Percentiles rank a stretch among this genome's conserved stretches.
These are phyloP conservation scores for Gardenia jasminoides DNA, from an alignment of 257 asterid genomes.

Conservation along the genomic window DNA sequence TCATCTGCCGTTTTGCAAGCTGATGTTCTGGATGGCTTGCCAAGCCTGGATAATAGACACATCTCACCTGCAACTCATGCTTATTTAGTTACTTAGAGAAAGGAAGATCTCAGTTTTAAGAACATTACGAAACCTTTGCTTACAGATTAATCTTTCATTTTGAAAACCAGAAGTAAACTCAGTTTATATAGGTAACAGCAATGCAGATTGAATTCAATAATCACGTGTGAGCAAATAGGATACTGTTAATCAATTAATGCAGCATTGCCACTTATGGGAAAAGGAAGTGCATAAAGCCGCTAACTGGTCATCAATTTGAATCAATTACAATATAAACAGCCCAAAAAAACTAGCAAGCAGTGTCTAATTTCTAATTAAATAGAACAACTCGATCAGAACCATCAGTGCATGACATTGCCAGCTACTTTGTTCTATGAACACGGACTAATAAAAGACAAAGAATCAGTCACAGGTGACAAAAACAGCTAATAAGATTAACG, in stretches of 20 bases:
- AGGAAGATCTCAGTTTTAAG: neutral
- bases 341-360: too few species aligned
- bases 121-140: neutral
- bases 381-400: neutral
- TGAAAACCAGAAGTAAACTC: neutral
- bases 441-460: neutral
- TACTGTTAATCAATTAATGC: neutral
- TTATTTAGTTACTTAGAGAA: neutral
- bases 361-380: neutral
- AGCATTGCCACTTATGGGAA: too few species aligned
- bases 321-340: neutral
- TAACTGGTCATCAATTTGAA: neutral
- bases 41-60: conserved; percentile 92
- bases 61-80: conserved; percentile 52
- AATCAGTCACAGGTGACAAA: neutral
- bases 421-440: neutral
- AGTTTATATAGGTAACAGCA: too few species aligned
- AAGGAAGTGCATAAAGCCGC: neutral
- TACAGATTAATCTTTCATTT: neutral
- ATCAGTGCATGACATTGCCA: too few species aligned
- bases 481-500: neutral
- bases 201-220: neutral
- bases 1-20: conserved; percentile 87
- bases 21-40: conserved; percentile 84
- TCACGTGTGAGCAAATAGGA: neutral